Conservation (phyloP, 306 rosid genomes). For the Styphnolobium japonicum region DNA sequence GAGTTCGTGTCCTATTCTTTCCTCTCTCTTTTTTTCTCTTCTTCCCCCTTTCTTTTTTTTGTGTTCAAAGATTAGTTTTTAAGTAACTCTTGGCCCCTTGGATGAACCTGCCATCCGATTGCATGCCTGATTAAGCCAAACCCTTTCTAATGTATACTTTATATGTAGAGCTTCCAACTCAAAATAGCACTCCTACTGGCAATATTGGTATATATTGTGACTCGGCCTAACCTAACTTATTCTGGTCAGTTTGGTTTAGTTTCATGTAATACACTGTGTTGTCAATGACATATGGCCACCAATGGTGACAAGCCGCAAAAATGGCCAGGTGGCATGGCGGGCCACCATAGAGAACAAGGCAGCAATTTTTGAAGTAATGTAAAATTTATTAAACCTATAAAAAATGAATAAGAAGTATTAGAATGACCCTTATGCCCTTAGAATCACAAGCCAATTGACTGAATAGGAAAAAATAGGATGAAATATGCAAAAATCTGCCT, state of each 20-base stretch:
- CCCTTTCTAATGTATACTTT: neutral
- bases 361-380: neutral
- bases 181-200: neutral
- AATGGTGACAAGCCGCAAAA: neutral
- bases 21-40: neutral
- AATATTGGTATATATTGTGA: neutral
- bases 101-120: neutral
- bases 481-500: neutral
- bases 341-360: neutral
- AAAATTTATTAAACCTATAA: neutral
- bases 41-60: neutral
- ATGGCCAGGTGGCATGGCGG: too few species aligned
- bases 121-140: neutral
- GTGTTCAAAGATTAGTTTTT: neutral
- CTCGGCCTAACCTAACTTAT: neutral
- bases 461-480: neutral
- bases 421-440: neutral
- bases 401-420: neutral
- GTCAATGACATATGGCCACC: neutral
- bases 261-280: neutral
- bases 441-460: neutral
- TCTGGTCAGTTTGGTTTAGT: neutral
- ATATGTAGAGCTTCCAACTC: neutral
- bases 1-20: neutral
- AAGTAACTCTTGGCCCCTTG: neutral